Evolutionary conservation across 345 rosid species (phyloP), one percentile per base, ranked within the genome.

Genomic region (Populus nigra): DNA sequence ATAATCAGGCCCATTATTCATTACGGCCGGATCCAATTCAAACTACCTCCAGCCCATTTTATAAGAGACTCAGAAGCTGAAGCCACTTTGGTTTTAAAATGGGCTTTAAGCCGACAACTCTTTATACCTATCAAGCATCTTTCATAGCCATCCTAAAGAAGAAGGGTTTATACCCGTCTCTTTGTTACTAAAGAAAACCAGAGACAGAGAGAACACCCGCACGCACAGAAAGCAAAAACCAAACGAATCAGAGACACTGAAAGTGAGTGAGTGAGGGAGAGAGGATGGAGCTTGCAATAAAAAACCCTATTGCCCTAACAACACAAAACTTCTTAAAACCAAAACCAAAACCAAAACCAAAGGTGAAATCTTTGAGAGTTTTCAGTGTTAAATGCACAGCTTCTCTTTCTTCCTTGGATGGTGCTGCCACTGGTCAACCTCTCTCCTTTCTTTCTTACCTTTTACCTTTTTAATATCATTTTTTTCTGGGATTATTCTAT

Each of bases 321-420:
- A 3, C 59, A 2, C 22, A 65, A 10, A 35, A 17, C 55, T 5
- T 78, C 35, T 27, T 31, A 25, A 53, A 17, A 18, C 33, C 66
- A 9, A 57, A 29, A 18, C 33, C 55, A 9, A 57, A 33, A n/a
- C 33, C 55, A 9, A 57, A 33, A n/a, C 41, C 76, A 3, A 38
- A 57, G 27, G 59, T 13, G 61, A 10, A 65, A 25, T 20, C 63
- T 10, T 11, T 71, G 5, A 76, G 85, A 77, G 55, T 83, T 79
- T 84, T 90, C 41, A 25, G 83, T 23, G 79, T 92, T 77, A 83
- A 84, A 61, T 93, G 97, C 80, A 87, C 90, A 15, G 82, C 86
- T 65, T 74, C 90, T 39, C 79, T 87, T 43, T 81, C 85, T 75
- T 71, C 87, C 49, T 71, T 91, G 9, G 81, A 81, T 38, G 86